Percentiles rank a stretch among this genome's conserved stretches.
Evolutionary conservation across 768 basidiomycete species (phyloP).

Genomic region (Xerocomellus chrysenteron): DNA sequence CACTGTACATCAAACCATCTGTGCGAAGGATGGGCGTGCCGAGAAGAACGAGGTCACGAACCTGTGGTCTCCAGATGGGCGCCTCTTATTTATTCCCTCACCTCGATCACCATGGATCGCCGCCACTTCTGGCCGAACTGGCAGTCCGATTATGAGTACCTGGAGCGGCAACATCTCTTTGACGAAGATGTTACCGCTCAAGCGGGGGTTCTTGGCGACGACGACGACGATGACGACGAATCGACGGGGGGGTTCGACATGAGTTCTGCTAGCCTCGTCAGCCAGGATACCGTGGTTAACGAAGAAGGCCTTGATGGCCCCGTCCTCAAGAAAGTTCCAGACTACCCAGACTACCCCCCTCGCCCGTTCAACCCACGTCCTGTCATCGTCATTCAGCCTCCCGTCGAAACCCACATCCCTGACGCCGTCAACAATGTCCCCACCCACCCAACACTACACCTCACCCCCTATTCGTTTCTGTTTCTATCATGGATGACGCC

Average conservation of each 20-base stretch:
- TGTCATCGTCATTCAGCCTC: conserved; percentile 24
- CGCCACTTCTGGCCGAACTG: conserved; percentile 35
- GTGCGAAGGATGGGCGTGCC: conserved; percentile 28
- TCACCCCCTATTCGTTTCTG: conserved; percentile 14
- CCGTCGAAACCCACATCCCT: conserved; percentile 11
- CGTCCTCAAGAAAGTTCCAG: conserved; percentile 1
- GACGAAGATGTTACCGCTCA: conserved; percentile 32
- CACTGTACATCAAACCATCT: neutral
- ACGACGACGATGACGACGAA: too few species aligned
- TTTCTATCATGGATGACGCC: conserved; percentile 29
- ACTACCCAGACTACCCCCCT: neutral
- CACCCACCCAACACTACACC: conserved; percentile 22
- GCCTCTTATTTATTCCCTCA: conserved; percentile 34
- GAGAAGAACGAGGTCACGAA: conserved; percentile 32
- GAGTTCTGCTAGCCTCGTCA: conserved; percentile 10
- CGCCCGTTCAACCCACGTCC: conserved; percentile 3
- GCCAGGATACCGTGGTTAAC: conserved; percentile 21
- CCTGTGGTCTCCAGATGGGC: conserved; percentile 25
- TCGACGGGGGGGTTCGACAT: conserved; percentile 8
- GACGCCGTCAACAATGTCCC: conserved; percentile 17
- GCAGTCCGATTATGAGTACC: conserved; percentile 33
- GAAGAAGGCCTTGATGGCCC: conserved; percentile 12
- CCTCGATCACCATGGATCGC: conserved; percentile 28
- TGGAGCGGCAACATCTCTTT: conserved; percentile 28
- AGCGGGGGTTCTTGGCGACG: conserved; percentile 26